Percentiles rank a stretch among this genome's conserved stretches.
Conservation (phyloP, 1,139 yeast genomes). For the Blastobotrys persicus region DNA sequence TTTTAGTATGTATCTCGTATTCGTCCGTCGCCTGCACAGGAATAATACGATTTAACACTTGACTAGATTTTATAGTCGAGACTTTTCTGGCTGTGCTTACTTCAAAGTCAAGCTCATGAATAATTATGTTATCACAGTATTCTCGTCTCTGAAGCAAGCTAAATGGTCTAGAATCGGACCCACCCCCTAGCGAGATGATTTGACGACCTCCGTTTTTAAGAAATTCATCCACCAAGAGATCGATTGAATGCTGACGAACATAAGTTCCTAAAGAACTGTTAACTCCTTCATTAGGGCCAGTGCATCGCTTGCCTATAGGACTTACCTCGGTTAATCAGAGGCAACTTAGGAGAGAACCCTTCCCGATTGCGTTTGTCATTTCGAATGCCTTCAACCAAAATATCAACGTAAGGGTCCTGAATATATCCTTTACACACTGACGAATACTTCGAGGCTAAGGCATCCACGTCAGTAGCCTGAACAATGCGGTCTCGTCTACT, state of each 20-base stretch:
- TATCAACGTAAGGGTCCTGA: constrained; percentile 49
- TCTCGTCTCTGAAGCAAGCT: constrained; percentile 38
- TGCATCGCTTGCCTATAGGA: not conserved
- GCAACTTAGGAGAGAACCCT: constrained; percentile 52
- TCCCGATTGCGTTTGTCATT: constrained; percentile 27
- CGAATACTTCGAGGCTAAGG: constrained; percentile 67
- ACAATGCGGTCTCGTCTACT: constrained; percentile 47
- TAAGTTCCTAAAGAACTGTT: constrained; percentile 46
- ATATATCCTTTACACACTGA: constrained; percentile 57
- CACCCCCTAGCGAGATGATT: constrained; percentile 87
- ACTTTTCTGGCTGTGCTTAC: constrained; percentile 62
- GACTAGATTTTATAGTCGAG: constrained; percentile 43
- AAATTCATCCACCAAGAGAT: constrained; percentile 52
- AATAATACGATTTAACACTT: constrained; percentile 23
- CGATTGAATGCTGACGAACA: constrained; percentile 65
- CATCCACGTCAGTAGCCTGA: constrained; percentile 80
- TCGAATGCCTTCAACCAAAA: constrained; percentile 43
- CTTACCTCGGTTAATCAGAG: constrained; percentile 71
- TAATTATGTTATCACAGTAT: constrained; percentile 38
- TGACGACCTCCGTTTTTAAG: constrained; percentile 45
- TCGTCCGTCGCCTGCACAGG: not conserved
- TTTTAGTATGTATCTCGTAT: constrained; percentile 42
- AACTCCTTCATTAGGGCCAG: not conserved
- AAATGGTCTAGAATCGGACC: constrained; percentile 86
- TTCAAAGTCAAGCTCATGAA: constrained; percentile 75